These are phyloP conservation scores for Lodderomyces jiufengensis DNA, from an alignment of 1,139 yeast species.

Conservation along the genomic window DNA sequence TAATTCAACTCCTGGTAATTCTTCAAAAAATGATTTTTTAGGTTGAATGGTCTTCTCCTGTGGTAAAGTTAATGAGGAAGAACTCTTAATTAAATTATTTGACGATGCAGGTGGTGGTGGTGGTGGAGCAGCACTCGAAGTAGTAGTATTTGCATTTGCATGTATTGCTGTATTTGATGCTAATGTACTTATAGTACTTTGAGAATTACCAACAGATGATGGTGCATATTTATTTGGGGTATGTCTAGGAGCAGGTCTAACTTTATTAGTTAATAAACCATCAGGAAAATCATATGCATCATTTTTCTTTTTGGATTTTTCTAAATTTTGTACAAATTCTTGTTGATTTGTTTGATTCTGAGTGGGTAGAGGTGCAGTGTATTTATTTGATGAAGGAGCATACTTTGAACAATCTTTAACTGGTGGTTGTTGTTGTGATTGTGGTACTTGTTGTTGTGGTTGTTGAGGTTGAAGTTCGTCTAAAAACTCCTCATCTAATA, in stretches of 20 bases:
- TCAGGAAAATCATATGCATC: conserved; percentile 82
- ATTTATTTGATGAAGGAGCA: conserved; percentile 7
- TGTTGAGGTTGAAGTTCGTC: conserved; percentile 6
- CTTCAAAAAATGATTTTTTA: conserved; percentile 52
- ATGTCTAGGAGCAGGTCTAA: conserved; percentile 34
- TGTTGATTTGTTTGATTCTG: conserved; percentile 2
- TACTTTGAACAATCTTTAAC: no score
- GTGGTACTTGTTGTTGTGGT: conserved; percentile 1
- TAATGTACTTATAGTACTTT: conserved; percentile 3
- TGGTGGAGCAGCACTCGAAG: conserved; percentile 12
- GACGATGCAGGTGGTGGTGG: conserved; percentile 7
- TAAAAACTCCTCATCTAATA: conserved; percentile 16
- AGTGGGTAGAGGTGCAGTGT: conserved; percentile 5
- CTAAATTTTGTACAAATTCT: conserved; percentile 26
- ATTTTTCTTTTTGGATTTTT: conserved; percentile 51
- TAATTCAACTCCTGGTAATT: conserved; percentile 37
- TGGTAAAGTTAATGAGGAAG: conserved; percentile 4
- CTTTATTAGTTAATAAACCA: conserved; percentile 45
- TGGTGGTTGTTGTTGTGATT: conserved; percentile 2
- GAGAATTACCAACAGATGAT: conserved; percentile 17
- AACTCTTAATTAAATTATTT: background rate
- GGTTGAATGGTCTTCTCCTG: conserved; percentile 12
- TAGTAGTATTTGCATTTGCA: no score
- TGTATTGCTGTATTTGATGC: conserved; percentile 13
- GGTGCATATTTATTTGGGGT: conserved; percentile 24